Evolutionary conservation across 2,329 filamentous ascomycete genomes (phyloP), one percentile per base, ranked within the genome.

Genomic region (Verticillium nubilum): DNA sequence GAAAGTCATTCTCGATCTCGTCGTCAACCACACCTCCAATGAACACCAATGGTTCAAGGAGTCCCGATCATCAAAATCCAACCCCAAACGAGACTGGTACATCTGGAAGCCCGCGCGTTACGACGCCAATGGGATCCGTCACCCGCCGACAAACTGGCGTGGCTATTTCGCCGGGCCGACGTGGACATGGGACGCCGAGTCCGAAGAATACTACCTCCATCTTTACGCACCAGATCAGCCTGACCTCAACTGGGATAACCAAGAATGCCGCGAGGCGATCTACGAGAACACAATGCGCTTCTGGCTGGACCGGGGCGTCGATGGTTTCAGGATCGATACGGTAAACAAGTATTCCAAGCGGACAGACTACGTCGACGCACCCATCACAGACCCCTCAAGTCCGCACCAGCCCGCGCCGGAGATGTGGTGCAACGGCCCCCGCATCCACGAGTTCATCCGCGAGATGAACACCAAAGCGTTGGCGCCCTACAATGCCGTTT

Each of bases 171-270:
- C 73, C 1, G 68, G 74, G 2, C 68, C 76, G n/a, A 80, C 79
- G 0, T 85, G 82, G 82, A 76, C 77, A 15, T 83, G 76, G 69
- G 81, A 84, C 57, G 78, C 81, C 58, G 61, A 67, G 1, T 79
- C 80, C 0, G 71, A 78, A 37, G 78, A 84, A 61, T 85, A 84
- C 61, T 85, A 84, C 60, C 72, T 85, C 1, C 80, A 82, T 63
- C 76, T 92, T 1, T 93, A 90, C 68, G 83, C 84, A 1, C 78
- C 82, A 0, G 84, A 88, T 54, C 90, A 92, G 68, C 90, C 90
- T 0, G 90, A 93, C 64, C 76, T 93, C 19, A 92, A 92, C 68
- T 92, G 89, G 89, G 87, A 91, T 59, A 87, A 88, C 55, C 78
- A 80, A 0, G 81, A 83, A 2, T 86, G 88, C 7, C 82, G 88